Conservation (phyloP, 441 rosid species). For the Corymbia calophylla region DNA sequence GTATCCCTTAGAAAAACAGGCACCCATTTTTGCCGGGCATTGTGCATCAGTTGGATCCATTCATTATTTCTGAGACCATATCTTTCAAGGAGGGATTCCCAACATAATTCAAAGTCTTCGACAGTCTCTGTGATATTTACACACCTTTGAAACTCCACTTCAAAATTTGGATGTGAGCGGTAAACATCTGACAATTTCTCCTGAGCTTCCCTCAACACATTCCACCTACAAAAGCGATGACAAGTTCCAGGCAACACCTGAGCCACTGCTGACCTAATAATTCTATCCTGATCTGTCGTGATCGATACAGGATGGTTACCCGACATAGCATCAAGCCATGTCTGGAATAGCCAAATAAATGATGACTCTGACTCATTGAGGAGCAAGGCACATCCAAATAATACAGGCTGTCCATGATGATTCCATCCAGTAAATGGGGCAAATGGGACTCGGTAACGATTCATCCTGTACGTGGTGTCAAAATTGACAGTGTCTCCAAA, state of each 20-base stretch:
- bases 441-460: not conserved
- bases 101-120: not conserved
- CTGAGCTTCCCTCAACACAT: not conserved
- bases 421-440: not conserved
- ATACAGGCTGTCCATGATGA: not conserved
- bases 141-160: not conserved
- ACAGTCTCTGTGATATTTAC: not conserved
- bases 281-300: not conserved
- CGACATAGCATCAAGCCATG: not conserved
- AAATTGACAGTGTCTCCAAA: not conserved
- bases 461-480: not conserved
- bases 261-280: not conserved
- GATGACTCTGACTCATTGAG: not conserved
- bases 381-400: not conserved
- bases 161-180: not conserved
- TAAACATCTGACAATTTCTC: not conserved
- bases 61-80: not conserved
- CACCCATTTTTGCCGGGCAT: not conserved
- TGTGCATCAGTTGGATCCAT: not conserved
- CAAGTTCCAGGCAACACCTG: not conserved
- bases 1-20: not conserved
- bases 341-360: not conserved
- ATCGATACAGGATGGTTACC: not conserved
- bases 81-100: not conserved
- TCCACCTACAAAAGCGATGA: not conserved